Evolutionary conservation across 768 basidiomycete genomes (phyloP).

Genomic region (Dioszegia crocea): DNA sequence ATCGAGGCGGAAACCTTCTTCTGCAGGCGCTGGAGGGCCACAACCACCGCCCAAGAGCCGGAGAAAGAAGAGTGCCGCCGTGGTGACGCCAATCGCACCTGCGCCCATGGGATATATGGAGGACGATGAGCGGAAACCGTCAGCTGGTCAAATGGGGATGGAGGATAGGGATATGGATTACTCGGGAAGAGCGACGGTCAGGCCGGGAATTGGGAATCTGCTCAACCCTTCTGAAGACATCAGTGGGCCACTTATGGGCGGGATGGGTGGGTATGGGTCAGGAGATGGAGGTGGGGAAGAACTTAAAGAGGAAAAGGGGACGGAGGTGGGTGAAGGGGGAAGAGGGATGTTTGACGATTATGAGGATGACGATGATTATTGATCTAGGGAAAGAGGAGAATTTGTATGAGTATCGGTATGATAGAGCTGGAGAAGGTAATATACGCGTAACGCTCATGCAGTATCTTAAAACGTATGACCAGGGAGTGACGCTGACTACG

Average conservation of each 20-base stretch:
- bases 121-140: slow-evolving; percentile 9
- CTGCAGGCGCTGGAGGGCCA: background rate
- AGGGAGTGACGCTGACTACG: no score
- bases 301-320: slow-evolving; percentile 50
- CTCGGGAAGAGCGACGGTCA: slow-evolving; percentile 1
- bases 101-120: no score
- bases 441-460: no score
- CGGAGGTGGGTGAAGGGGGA: slow-evolving; percentile 38
- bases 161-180: slow-evolving; percentile 9
- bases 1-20: slow-evolving; percentile 4
- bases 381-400: background rate
- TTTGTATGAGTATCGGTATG: background rate
- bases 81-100: no score
- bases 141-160: slow-evolving; percentile 21
- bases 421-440: background rate
- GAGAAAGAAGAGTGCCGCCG: background rate
- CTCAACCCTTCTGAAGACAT: background rate
- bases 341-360: slow-evolving; percentile 49
- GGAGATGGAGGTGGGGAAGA: slow-evolving; percentile 28
- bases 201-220: slow-evolving; percentile 28
- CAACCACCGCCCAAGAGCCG: background rate
- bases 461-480: background rate
- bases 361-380: slow-evolving; percentile 50
- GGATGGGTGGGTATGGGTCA: slow-evolving; percentile 5
- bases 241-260: background rate